These are phyloP conservation scores for Artemisia tridentata DNA, from an alignment of 129 eudicot species.

Conservation along the genomic window DNA sequence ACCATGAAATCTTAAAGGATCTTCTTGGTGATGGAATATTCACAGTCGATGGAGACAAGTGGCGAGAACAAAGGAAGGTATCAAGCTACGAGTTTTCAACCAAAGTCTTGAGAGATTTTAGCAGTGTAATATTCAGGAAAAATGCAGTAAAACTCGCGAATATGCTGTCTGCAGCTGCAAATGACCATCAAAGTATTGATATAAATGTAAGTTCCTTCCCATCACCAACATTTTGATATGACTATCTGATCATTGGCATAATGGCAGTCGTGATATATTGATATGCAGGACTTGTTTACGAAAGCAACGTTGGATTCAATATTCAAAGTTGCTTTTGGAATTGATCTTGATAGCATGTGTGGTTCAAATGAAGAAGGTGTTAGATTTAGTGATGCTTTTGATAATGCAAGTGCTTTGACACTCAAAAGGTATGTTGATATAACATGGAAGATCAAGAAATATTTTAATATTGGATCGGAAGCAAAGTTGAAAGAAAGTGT, in stretches of 20 bases:
- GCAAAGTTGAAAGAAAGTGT: slow-evolving; percentile 51
- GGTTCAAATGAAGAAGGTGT: slow-evolving; percentile 69
- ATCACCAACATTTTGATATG: neutral
- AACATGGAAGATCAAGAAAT: slow-evolving; percentile 55
- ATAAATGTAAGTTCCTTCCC: slow-evolving; percentile 47
- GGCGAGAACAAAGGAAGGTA: slow-evolving; percentile 68
- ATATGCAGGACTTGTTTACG: slow-evolving; percentile 61
- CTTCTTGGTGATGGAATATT: slow-evolving; percentile 80
- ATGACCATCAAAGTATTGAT: slow-evolving; percentile 36
- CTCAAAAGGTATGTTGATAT: slow-evolving; percentile 50
- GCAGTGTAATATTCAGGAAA: slow-evolving; percentile 51
- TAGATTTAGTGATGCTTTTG: slow-evolving; percentile 62
- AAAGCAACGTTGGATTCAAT: slow-evolving; percentile 74
- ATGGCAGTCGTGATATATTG: neutral
- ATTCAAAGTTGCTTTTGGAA: slow-evolving; percentile 69
- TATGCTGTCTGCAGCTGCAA: slow-evolving; percentile 51
- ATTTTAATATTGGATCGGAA: slow-evolving; percentile 56
- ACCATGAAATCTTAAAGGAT: slow-evolving; percentile 38
- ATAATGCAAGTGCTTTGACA: slow-evolving; percentile 54
- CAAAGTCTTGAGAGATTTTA: slow-evolving; percentile 60
- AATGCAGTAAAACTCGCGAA: slow-evolving; percentile 55
- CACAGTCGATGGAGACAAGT: slow-evolving; percentile 73
- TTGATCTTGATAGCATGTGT: slow-evolving; percentile 63
- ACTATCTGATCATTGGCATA: neutral
- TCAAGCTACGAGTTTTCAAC: slow-evolving; percentile 68